phyloP scores from a whole-genome alignment of 208 protist genomes.

The Trypanosoma avium region DNA sequence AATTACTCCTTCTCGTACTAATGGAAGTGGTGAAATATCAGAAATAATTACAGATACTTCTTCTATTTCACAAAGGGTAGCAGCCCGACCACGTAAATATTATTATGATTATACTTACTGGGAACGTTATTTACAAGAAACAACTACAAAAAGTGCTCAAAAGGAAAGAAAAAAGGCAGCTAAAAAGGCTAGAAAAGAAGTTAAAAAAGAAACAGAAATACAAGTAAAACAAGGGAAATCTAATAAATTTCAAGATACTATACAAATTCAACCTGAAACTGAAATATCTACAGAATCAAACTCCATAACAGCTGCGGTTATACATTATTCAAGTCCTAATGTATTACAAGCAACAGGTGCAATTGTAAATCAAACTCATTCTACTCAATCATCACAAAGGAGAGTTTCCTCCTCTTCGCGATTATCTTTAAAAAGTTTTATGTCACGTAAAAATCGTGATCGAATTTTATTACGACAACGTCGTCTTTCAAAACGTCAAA shows the following conservation, averaged over 20 bases:
- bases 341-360: too few species aligned
- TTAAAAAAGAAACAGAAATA: neutral
- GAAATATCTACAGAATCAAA: neutral
- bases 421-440: neutral
- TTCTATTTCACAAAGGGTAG: slow-evolving; percentile 48
- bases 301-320: too few species aligned
- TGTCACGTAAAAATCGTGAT: slow-evolving; percentile 12
- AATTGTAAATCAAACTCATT: neutral
- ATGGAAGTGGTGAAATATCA: slow-evolving; percentile 17
- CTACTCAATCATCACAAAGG: neutral
- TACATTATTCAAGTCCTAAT: too few species aligned
- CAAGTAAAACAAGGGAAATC: too few species aligned
- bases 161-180: slow-evolving; percentile 25
- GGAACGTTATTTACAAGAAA: slow-evolving; percentile 37
- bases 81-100: slow-evolving; percentile 26
- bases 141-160: slow-evolving; percentile 29
- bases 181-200: neutral
- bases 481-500: neutral
- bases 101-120: slow-evolving; percentile 44
- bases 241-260: neutral
- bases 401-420: neutral
- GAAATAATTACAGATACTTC: slow-evolving; percentile 23
- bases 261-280: neutral
- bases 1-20: slow-evolving; percentile 1
- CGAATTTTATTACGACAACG: neutral